Percentiles rank a stretch among this genome's conserved stretches.
Evolutionary conservation across 2,329 filamentous ascomycete genomes (phyloP).

Genomic region (Exophiala oligosperma): DNA sequence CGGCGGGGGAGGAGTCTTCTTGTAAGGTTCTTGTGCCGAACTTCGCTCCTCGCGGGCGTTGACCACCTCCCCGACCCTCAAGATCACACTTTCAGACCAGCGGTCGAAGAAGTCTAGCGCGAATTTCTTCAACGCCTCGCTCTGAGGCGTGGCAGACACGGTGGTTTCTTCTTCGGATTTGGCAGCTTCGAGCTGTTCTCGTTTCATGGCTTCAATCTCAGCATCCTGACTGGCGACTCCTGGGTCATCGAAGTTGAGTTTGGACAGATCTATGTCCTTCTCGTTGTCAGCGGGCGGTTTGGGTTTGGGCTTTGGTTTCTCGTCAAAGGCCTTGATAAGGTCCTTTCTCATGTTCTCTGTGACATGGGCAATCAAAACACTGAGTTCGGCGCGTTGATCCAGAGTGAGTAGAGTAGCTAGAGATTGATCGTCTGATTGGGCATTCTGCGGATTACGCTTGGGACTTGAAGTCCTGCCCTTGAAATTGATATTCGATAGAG

Average conservation of each 20-base stretch:
- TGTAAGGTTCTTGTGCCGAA: conserved; percentile 39
- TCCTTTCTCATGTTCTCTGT: conserved; percentile 40
- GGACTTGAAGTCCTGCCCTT: neutral
- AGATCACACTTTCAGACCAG: conserved; percentile 72
- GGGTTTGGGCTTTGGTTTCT: conserved; percentile 13
- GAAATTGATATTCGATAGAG: neutral
- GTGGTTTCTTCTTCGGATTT: conserved; percentile 5
- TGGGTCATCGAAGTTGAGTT: conserved; percentile 7
- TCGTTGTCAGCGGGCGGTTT: conserved; percentile 20
- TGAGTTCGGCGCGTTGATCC: conserved; percentile 42
- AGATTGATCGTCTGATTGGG: conserved; percentile 32
- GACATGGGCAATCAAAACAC: conserved; percentile 40
- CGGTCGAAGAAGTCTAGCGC: conserved; percentile 71
- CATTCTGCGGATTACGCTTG: neutral
- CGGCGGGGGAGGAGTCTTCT: neutral
- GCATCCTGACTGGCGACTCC: neutral
- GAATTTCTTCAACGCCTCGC: conserved; percentile 42
- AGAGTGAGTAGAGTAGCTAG: conserved; percentile 42
- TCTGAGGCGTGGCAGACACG: conserved; percentile 9
- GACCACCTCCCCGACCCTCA: conserved; percentile 71
- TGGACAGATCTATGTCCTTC: conserved; percentile 13
- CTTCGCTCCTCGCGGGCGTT: conserved; percentile 35
- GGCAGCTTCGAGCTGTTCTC: neutral
- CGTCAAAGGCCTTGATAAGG: conserved; percentile 37
- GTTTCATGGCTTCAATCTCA: neutral